Base-by-base conservation (phyloP, 2,329 filamentous ascomycete genomes). In the Clarireedia monteithiana region DNA sequence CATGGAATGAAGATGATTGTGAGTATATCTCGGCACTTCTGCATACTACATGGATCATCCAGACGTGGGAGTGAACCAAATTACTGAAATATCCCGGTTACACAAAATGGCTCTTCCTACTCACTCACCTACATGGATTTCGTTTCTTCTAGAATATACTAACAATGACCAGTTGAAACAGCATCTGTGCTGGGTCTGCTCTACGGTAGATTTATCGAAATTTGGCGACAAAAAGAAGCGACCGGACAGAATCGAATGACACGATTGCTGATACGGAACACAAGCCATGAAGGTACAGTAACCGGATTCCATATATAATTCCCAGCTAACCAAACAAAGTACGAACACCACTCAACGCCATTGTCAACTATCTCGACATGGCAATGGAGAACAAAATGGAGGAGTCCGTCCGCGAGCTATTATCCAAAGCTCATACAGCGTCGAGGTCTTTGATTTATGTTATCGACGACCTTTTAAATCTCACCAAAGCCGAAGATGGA, bases 291-390 rank as follows among this genome's bases (percentile, higher is more conserved):
- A 73, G 63, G 44, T 46, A 46, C 26, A 17, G n/a, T 45, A 20
- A 20, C 10, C 5, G 10, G 5, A 45, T 15, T 24, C 17, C 10
- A 12, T 7, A 46, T 27, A 14, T 46, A 4, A 1, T 9, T 26
- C 4, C 12, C 15, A 26, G 20, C 23, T 46, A 26, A 46, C 44
- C 6, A 26, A 10, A 15, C 24, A 20, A 9, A 46, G 89, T 96
- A 6, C 85, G 91, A 48, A 96, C 91, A 0, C 91, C 91, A 0
- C 73, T 96, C 2, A 96, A 96, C 66, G 91, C 91, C 14, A 95
- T 96, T 66, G 94, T 96, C 71, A 96, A 96, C 64, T 96, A 95
- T 63, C 79, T 96, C 1, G 91, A 96, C 64, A 95, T 96, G 61
- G 91, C 91, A 0, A 73, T 96, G 1, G 91, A 96, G 71, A 89